Percentiles rank a stretch among this genome's conserved stretches.
Conservation (phyloP, 139 green algal genomes). For the Chlorella sp. region DNA sequence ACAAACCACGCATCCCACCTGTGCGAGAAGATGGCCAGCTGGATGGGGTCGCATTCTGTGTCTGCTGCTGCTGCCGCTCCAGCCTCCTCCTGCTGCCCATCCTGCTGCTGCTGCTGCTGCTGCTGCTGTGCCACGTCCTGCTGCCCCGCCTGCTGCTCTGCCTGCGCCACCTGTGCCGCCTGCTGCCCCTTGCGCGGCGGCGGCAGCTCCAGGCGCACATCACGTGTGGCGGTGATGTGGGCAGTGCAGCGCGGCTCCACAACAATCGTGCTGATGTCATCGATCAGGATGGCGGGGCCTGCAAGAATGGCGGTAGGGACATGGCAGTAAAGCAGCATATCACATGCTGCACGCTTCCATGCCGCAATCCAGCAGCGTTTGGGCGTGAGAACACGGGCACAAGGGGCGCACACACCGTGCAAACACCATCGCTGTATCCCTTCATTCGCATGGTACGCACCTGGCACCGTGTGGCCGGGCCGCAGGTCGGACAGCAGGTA, state of each 20-base stretch:
- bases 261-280: conserved; percentile 91
- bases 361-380: no score
- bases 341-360: no score
- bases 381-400: no score
- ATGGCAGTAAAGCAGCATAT: neutral
- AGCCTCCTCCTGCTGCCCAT: conserved; percentile 14
- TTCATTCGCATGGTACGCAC: no score
- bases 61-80: neutral
- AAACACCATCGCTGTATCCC: no score
- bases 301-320: neutral
- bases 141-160: conserved; percentile 10
- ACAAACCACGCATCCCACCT: conserved; percentile 34
- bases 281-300: conserved; percentile 94
- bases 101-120: neutral
- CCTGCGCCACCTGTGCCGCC: conserved; percentile 4
- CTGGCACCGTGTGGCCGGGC: conserved; percentile 60
- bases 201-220: conserved; percentile 82
- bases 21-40: conserved; percentile 96
- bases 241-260: conserved; percentile 90
- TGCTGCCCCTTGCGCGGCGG: neutral
- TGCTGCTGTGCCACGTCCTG: neutral
- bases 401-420: no score
- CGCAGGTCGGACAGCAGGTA: conserved; percentile 74
- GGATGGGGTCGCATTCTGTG: conserved; percentile 84
- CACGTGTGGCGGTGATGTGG: conserved; percentile 72